Base-by-base conservation (phyloP, 2,329 filamentous ascomycete species). In the Camillea tinctor region DNA sequence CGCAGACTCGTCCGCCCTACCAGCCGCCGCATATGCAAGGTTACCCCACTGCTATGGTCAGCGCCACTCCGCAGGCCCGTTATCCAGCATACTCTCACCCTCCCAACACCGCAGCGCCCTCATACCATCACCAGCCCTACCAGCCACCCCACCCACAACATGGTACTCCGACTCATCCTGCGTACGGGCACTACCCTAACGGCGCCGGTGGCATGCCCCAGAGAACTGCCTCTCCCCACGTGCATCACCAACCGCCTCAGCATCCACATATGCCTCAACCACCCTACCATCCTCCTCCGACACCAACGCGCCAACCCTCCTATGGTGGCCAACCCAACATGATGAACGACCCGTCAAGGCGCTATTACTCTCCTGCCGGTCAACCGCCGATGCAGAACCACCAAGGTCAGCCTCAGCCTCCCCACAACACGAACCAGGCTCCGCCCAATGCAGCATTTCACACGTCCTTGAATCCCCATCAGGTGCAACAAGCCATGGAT, bases 1-100 rank as follows among this genome's bases (percentile, higher is more conserved):
- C 72, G 4, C 82, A 81, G 63, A 78, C 74, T 61, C 77, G 81
- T 56, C 75, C 78, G 15, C 73, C 71, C 23, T 72, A 67, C 54
- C 71, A 70, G 20, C 79, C 79, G 58, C 79, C 79, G 58, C 79
- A 79, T 52, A 78, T 77, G 51, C 65, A 72, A 4, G 71, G 70
- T 7, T 79, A 78, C 52, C 71, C 66, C 66, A 79, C 76, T 64
- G 6, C 26, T 30, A 74, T 75, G 61, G 77, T 74, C 23, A 78
- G 76, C 9, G 77, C 78, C 1, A 76, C 73, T 60, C 75, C 79
- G 19, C 77, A 70, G 49, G 50, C 65, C 36, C 70, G 71, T 24
- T 72, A 69, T 54, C 68, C 68, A 20, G 54, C 65, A 15, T 73
- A 72, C 54, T 26, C 65, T 21, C 70, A 72, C 30, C 50, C 68